phyloP scores from a whole-genome alignment of 2,329 filamentous ascomycete species.

The Alternaria panax region DNA sequence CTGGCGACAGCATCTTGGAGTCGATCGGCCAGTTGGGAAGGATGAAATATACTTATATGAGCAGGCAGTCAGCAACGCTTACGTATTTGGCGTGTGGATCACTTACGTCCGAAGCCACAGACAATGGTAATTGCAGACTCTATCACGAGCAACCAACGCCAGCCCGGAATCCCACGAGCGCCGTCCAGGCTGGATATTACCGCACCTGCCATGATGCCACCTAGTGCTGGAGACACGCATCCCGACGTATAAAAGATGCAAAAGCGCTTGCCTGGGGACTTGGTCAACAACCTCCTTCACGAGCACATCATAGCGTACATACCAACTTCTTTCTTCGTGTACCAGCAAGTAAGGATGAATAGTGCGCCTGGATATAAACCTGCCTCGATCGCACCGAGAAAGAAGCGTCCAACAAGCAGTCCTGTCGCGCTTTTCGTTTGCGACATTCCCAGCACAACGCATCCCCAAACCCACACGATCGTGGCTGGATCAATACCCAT shows the following conservation, averaged over 20 bases:
- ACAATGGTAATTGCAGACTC: slow-evolving; percentile 4
- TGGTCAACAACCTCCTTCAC: neutral
- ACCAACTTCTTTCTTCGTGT: neutral
- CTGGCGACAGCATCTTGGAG: neutral
- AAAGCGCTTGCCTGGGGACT: slow-evolving; percentile 11
- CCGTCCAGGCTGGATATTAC: slow-evolving; percentile 10
- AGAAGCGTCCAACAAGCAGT: neutral
- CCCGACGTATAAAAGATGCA: slow-evolving; percentile 11
- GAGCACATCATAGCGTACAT: neutral
- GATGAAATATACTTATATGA: neutral
- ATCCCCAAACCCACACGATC: neutral
- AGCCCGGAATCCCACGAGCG: slow-evolving; percentile 6
- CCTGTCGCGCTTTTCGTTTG: neutral
- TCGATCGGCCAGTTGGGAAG: slow-evolving; percentile 2
- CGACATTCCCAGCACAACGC: neutral
- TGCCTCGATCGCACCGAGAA: neutral
- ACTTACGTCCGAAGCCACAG: slow-evolving; percentile 3
- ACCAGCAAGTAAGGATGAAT: neutral
- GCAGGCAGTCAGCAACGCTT: neutral
- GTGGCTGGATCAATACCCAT: neutral
- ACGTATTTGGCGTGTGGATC: neutral
- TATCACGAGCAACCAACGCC: slow-evolving; percentile 6
- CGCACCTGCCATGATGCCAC: slow-evolving; percentile 11
- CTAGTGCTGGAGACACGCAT: slow-evolving; percentile 7
- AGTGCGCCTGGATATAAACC: neutral